These are phyloP conservation scores for Geotrichum fermentans DNA, from an alignment of 1,139 yeast genomes.

Conservation along the genomic window DNA sequence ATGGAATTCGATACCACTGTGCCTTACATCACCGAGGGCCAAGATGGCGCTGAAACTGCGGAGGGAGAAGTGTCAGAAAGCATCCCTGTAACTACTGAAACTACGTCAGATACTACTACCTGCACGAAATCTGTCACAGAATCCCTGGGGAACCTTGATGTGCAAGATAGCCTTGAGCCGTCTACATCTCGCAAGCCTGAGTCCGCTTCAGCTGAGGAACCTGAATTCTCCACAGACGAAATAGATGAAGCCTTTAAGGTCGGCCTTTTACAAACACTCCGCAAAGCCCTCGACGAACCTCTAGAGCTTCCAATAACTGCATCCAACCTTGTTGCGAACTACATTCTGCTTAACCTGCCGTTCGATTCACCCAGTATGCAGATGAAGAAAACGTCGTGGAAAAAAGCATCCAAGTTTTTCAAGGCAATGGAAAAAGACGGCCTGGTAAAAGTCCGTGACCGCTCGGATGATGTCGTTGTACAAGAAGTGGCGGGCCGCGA, in stretches of 20 bases:
- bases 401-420: constrained; percentile 76
- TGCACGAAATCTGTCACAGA: constrained; percentile 12
- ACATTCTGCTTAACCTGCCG: constrained; percentile 69
- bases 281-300: constrained; percentile 57
- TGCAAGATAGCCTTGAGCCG: constrained; percentile 26
- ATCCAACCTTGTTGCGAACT: constrained; percentile 68
- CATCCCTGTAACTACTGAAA: constrained; percentile 3
- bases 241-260: constrained; percentile 72
- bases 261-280: constrained; percentile 64
- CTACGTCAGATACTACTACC: constrained; percentile 7
- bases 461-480: constrained; percentile 67
- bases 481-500: constrained; percentile 48
- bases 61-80: constrained; percentile 17
- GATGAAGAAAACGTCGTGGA: constrained; percentile 83
- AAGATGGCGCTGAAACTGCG: constrained; percentile 15
- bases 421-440: constrained; percentile 79
- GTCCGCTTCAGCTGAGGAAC: constrained; percentile 26
- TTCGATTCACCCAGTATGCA: constrained; percentile 46
- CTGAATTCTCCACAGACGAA: constrained; percentile 54
- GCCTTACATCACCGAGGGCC: constrained; percentile 16
- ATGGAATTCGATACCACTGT: constrained; percentile 24
- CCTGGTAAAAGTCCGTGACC: constrained; percentile 63
- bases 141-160: constrained; percentile 11
- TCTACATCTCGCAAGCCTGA: no score
- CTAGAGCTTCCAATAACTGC: constrained; percentile 49